These are phyloP conservation scores for Ceratobasidium sp. DNA, from an alignment of 1,284 basidiomycete species.

Conservation along the genomic window DNA sequence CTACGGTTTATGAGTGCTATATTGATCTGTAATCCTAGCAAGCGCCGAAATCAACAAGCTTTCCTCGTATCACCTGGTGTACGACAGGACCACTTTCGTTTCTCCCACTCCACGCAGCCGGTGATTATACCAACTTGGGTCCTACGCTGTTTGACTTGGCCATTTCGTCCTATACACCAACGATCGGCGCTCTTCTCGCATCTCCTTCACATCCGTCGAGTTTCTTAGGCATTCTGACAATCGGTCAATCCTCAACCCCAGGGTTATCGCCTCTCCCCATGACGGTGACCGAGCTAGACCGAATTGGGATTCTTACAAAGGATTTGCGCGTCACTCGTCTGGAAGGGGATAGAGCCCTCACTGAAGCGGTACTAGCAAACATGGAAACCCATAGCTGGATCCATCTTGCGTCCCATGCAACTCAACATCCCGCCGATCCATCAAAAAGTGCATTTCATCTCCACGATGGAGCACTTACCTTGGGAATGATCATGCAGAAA, in stretches of 20 bases:
- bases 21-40: too few relatives aligned
- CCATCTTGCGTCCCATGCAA: slow-evolving; percentile 6
- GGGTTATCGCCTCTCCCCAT: background rate
- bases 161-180: slow-evolving; percentile 13
- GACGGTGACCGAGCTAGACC: background rate
- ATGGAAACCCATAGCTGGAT: background rate
- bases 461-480: background rate
- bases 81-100: background rate
- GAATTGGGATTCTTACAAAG: background rate
- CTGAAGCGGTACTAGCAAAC: background rate
- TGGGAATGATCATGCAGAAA: background rate
- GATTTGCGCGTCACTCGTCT: background rate
- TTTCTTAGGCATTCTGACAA: background rate
- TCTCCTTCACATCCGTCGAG: background rate
- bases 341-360: background rate
- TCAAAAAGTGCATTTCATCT: background rate
- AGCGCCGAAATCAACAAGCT: background rate
- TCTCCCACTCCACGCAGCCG: slow-evolving; percentile 16
- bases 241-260: background rate
- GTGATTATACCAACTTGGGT: background rate
- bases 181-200: background rate
- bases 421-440: background rate
- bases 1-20: background rate
- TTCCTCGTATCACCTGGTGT: slow-evolving; percentile 11
- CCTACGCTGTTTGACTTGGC: background rate